Evolutionary conservation across 169 alveolate genomes (phyloP).

Genomic region (Cryptosporidium bovis): DNA sequence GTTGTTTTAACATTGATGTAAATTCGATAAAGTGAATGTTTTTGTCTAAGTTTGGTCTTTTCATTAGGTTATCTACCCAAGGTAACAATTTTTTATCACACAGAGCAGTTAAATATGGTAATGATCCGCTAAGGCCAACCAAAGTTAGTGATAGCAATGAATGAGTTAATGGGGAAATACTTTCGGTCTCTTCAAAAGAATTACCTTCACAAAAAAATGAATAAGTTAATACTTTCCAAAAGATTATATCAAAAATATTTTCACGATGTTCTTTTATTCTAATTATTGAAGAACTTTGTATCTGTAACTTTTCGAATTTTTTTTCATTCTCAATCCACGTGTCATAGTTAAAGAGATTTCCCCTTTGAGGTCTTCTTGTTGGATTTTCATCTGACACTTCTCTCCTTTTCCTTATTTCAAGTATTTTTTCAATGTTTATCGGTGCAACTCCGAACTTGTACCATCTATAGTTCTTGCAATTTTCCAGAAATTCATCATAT

Average conservation of each 20-base stretch:
- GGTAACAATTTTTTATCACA: conserved; percentile 8
- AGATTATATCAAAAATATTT: conserved; percentile 26
- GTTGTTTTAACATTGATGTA: conserved; percentile 2
- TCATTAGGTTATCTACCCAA: neutral
- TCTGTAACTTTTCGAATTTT: conserved; percentile 35
- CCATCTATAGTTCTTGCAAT: conserved; percentile 59
- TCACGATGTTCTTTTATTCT: conserved; percentile 56
- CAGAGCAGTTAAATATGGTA: conserved; percentile 1
- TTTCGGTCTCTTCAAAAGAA: neutral
- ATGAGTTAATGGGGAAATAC: neutral
- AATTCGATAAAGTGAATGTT: neutral
- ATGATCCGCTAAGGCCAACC: conserved; percentile 30
- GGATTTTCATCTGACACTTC: conserved; percentile 21
- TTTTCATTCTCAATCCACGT: conserved; percentile 62
- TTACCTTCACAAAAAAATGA: conserved; percentile 5
- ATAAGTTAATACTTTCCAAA: conserved; percentile 41
- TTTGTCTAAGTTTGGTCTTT: neutral
- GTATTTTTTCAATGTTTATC: conserved; percentile 27
- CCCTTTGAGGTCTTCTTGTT: neutral
- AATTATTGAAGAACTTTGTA: conserved; percentile 48
- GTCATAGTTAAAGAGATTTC: conserved; percentile 4
- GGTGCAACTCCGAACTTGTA: conserved; percentile 49
- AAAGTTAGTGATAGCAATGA: conserved; percentile 32
- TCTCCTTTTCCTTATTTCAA: conserved; percentile 40
- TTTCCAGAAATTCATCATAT: neutral